Conservation (phyloP, 306 rosid species). For the Dalbergia cochinchinensis region DNA sequence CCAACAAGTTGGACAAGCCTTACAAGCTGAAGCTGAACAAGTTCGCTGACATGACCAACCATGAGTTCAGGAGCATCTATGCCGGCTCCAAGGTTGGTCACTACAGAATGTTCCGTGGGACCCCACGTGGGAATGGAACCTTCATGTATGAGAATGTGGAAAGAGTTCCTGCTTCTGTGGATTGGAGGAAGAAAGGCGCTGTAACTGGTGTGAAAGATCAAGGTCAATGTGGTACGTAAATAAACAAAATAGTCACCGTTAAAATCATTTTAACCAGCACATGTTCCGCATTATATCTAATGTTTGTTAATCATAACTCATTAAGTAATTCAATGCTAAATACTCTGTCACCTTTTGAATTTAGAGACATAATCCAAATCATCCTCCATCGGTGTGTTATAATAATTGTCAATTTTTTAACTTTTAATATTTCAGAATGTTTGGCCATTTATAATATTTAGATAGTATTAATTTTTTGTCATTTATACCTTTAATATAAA, state of each 20-base stretch:
- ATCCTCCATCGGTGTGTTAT: too few species aligned
- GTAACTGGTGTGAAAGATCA: constrained; percentile 60
- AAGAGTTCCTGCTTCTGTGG: constrained; percentile 49
- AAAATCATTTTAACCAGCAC: background rate
- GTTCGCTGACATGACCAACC: constrained; percentile 67
- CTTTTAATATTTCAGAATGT: too few species aligned
- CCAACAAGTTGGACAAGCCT: constrained; percentile 60
- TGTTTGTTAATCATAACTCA: too few species aligned
- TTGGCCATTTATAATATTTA: too few species aligned
- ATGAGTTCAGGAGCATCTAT: constrained; percentile 54
- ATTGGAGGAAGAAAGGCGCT: constrained; percentile 67
- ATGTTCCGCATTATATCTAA: too few species aligned
- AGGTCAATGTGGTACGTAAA: constrained; percentile 60
- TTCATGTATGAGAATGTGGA: constrained; percentile 53
- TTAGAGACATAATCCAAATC: too few species aligned
- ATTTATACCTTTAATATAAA: too few species aligned
- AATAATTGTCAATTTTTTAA: too few species aligned
- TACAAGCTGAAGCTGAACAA: constrained; percentile 66
- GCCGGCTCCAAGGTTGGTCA: constrained; percentile 60
- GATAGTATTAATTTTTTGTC: too few species aligned
- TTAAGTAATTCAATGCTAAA: too few species aligned
- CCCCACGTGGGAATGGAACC: constrained; percentile 32
- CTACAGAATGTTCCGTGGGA: constrained; percentile 59
- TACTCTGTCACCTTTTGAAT: too few species aligned
- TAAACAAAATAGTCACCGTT: background rate